Evolutionary conservation across 345 rosid species (phyloP).

Genomic region (Bruguiera gymnorhiza): DNA sequence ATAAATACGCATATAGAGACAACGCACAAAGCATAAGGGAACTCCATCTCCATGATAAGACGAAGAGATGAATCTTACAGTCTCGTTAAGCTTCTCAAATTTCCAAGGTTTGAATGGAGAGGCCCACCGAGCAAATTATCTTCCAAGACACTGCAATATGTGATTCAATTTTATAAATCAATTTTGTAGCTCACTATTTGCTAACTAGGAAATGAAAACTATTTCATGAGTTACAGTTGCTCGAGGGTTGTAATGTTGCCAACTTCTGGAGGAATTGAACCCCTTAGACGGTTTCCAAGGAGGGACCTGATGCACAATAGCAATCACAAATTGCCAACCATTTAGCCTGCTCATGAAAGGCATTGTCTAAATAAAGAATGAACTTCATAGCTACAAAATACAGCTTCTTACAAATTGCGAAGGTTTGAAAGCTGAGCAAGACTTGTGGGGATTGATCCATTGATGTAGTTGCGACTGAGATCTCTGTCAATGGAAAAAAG

Average conservation of each 20-base stretch:
- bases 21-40: neutral
- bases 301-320: constrained; percentile 41
- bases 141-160: constrained; percentile 54
- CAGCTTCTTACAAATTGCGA: constrained; percentile 43
- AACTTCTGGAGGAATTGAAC: constrained; percentile 56
- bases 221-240: constrained; percentile 46
- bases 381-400: neutral
- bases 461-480: constrained; percentile 63
- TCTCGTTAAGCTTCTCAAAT: constrained; percentile 40
- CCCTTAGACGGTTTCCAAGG: constrained; percentile 61
- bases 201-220: neutral
- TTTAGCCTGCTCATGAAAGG: neutral
- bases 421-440: constrained; percentile 51
- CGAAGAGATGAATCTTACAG: constrained; percentile 40
- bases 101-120: constrained; percentile 65
- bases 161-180: neutral
- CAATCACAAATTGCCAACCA: neutral
- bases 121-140: constrained; percentile 57
- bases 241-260: constrained; percentile 54
- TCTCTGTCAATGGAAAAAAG: constrained; percentile 45
- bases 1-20: neutral
- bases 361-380: neutral
- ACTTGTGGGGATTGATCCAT: constrained; percentile 61
- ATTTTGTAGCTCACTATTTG: too few relatives aligned
- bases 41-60: neutral